Percentiles rank a stretch among this genome's conserved stretches.
phyloP scores from a whole-genome alignment of 1,139 yeast species.

The Zygosaccharomyces sapae region DNA sequence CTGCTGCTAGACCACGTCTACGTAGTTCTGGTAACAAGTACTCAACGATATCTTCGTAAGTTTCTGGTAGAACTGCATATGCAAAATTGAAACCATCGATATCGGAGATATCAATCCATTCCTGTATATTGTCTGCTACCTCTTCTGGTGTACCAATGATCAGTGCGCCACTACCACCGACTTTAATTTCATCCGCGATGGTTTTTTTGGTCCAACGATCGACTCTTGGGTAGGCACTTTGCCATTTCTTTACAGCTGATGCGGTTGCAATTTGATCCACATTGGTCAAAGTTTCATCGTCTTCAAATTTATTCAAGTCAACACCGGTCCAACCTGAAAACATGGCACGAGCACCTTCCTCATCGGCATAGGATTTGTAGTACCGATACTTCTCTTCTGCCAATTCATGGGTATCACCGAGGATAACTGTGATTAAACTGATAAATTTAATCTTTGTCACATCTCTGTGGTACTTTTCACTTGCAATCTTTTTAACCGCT shows the following conservation, averaged over 20 bases:
- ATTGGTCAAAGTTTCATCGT: conserved; percentile 35
- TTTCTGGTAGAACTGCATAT: conserved; percentile 37
- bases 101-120: conserved; percentile 37
- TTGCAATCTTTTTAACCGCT: conserved; percentile 28
- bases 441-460: conserved; percentile 33
- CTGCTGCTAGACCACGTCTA: conserved; percentile 37
- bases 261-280: conserved; percentile 32
- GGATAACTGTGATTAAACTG: conserved; percentile 30
- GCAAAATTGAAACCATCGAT: conserved; percentile 40
- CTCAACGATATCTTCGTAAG: conserved; percentile 39
- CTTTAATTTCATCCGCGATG: conserved; percentile 28
- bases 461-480: conserved; percentile 30
- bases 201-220: conserved; percentile 33
- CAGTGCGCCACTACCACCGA: conserved; percentile 36
- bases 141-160: conserved; percentile 35
- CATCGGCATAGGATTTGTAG: conserved; percentile 25
- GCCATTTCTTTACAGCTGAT: conserved; percentile 30
- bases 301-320: conserved; percentile 32
- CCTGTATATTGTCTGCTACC: conserved; percentile 37
- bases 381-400: conserved; percentile 32
- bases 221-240: conserved; percentile 23
- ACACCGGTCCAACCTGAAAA: conserved; percentile 39
- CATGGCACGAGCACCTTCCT: conserved; percentile 35
- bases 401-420: conserved; percentile 36
- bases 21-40: conserved; percentile 39